A percentile compares a stretch with the other conserved stretches of the same genome.
Conservation (phyloP, 2,329 filamentous ascomycete species). For the Pseudogymnoascus sp. region DNA sequence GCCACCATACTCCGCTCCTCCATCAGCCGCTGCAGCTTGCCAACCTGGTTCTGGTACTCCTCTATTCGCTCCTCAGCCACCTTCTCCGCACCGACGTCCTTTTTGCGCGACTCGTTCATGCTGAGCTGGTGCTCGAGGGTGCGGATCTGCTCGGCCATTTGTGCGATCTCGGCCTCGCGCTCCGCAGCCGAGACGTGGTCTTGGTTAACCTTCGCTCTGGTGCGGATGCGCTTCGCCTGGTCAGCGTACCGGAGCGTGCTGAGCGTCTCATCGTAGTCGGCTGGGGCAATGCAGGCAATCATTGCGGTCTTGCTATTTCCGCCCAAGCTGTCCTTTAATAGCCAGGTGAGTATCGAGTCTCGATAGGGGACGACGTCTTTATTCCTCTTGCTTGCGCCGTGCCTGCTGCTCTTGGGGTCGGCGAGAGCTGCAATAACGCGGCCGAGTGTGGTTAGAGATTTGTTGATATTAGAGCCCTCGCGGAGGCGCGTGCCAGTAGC, state of each 20-base stretch:
- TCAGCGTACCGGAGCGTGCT: conserved; percentile 95
- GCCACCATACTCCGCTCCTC: conserved; percentile 85
- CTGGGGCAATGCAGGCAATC: conserved; percentile 94
- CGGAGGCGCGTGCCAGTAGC: conserved; percentile 84
- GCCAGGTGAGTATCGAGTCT: conserved; percentile 76
- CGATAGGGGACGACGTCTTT: conserved; percentile 82
- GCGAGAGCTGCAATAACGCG: conserved; percentile 88
- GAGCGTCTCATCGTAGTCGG: conserved; percentile 94
- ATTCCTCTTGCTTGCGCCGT: conserved; percentile 50
- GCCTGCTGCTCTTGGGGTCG: conserved; percentile 56
- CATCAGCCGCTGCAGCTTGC: conserved; percentile 89
- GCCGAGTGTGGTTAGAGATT: conserved; percentile 90
- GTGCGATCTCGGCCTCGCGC: conserved; percentile 84
- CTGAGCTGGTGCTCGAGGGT: conserved; percentile 61
- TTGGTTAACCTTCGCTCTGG: conserved; percentile 89
- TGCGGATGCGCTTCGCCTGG: conserved; percentile 95
- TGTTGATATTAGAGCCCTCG: conserved; percentile 98
- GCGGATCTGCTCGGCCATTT: conserved; percentile 94
- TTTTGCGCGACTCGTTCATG: conserved; percentile 56
- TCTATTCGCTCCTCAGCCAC: conserved; percentile 74
- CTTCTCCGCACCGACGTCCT: conserved; percentile 67
- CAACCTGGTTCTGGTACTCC: conserved; percentile 88
- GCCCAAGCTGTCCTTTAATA: conserved; percentile 90
- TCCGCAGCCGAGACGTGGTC: conserved; percentile 88
- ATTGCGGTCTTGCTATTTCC: conserved; percentile 98